Base-by-base conservation (phyloP, 805 yeast species). In the Yamadazyma scolyti region DNA sequence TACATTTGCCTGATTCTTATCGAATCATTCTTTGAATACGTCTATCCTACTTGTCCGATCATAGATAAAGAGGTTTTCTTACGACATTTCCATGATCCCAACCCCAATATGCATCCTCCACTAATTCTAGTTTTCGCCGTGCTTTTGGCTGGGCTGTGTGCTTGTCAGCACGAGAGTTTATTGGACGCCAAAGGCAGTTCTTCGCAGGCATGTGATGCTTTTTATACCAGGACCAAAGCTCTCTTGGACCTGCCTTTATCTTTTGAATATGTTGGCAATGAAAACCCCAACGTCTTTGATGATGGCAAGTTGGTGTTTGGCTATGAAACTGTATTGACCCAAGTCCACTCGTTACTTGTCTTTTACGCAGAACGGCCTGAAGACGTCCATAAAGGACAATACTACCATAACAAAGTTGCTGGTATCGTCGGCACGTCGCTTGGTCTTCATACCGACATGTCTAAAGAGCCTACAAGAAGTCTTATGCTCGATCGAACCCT, bases 21-120 rank as follows among this genome's bases (percentile, higher is more conserved):
- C 20, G 67, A 77, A 27, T 54, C 71, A 28, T 85, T 72, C 55
- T 85, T 85, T 44, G 72, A 67, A 26, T 68, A 69, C 37, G 69
- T 81, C 15, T 86, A 83, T 43, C 87, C 88, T 1, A 53, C 73
- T 22, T 69, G 77, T 52, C 95, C 95, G 3, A 70, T 83, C 15
- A 56, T 85, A 27, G 75, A 82, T 56, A 64, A 79, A 32, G 61
- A 73, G 1, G 68, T 69, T 48, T 85, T 85, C 53, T 64, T 81
- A 75, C 52, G 59, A 27, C 68, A 67, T 30, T 69, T 70, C 36
- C 75, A 77, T 47, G 68, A 69, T 42, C 75, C 79, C 1, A 48
- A 66, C 11, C 72, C 76, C 43, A 75, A 74, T 19, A 83, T 84
- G 6, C 76, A 86, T 20, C 54, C 82, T 19, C 64, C 85, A 56